Percentiles rank a stretch among this genome's conserved stretches.
phyloP scores from a whole-genome alignment of 108 stramenopile species.

The Schizochytrium sp. region DNA sequence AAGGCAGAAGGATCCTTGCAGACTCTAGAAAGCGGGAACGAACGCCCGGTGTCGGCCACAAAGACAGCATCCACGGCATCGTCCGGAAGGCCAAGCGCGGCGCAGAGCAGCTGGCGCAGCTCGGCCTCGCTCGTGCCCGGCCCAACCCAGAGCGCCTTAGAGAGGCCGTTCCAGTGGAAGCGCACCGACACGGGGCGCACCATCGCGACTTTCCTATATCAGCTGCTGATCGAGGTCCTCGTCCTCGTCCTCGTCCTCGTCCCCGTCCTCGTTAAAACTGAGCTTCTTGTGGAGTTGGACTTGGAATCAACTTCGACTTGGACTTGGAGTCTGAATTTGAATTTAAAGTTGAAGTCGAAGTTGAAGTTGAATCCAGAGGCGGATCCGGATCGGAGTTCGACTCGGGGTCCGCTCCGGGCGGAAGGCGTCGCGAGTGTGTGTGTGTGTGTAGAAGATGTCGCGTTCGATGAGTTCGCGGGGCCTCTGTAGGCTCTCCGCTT shows the following conservation, averaged over 20 bases:
- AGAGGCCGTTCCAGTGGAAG: slow-evolving; percentile 35
- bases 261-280: background rate
- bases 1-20: slow-evolving; percentile 35
- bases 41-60: slow-evolving; percentile 5
- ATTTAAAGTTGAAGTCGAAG: background rate
- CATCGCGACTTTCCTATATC: slow-evolving; percentile 65
- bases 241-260: background rate
- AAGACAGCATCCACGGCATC: slow-evolving; percentile 44
- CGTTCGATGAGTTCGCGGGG: too few relatives aligned
- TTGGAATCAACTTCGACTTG: background rate
- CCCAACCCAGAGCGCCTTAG: slow-evolving; percentile 53
- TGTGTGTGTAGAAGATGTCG: too few relatives aligned
- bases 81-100: slow-evolving; percentile 54
- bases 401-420: too few relatives aligned
- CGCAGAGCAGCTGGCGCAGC: slow-evolving; percentile 24
- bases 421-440: too few relatives aligned
- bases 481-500: too few relatives aligned
- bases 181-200: slow-evolving; percentile 56
- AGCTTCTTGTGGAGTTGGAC: background rate
- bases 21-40: background rate
- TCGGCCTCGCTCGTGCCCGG: background rate
- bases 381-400: too few relatives aligned
- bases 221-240: background rate
- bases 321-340: background rate
- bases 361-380: background rate